Evolutionary conservation across 2,329 filamentous ascomycete genomes (phyloP).

Genomic region (Neoarthrinium moseri): DNA sequence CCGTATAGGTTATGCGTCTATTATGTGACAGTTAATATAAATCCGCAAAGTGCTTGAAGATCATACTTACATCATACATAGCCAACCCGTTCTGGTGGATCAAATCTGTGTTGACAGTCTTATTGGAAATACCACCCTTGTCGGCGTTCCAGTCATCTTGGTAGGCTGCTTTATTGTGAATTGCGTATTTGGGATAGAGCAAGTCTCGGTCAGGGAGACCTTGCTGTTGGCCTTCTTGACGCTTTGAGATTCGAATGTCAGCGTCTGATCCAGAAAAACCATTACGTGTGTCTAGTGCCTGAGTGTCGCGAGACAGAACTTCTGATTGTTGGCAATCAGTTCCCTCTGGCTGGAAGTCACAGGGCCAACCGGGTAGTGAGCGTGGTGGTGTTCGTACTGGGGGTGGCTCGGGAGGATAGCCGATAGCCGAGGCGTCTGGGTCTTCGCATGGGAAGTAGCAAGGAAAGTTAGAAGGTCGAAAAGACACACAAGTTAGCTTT

Average conservation of each 20-base stretch:
- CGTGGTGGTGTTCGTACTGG: conserved; percentile 62
- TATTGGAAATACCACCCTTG: conserved; percentile 48
- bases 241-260: conserved; percentile 16
- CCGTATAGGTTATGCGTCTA: conserved; percentile 73
- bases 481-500: background rate
- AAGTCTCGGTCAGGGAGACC: conserved; percentile 64
- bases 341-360: conserved; percentile 61
- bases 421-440: conserved; percentile 34
- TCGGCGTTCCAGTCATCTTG: conserved; percentile 37
- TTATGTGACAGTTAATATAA: background rate
- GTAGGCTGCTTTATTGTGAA: conserved; percentile 59
- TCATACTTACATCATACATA: conserved; percentile 57
- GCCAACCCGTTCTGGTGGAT: conserved; percentile 65
- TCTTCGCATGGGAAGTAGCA: conserved; percentile 56
- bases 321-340: conserved; percentile 31
- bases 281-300: conserved; percentile 19
- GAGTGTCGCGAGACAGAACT: conserved; percentile 7
- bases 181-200: conserved; percentile 63
- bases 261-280: conserved; percentile 25
- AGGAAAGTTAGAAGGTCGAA: conserved; percentile 40
- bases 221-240: conserved; percentile 37
- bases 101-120: conserved; percentile 66
- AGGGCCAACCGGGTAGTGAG: conserved; percentile 67
- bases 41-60: background rate
- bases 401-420: conserved; percentile 60